Base-by-base conservation (phyloP, 1,139 yeast species). In the Candida frijolesensis region DNA sequence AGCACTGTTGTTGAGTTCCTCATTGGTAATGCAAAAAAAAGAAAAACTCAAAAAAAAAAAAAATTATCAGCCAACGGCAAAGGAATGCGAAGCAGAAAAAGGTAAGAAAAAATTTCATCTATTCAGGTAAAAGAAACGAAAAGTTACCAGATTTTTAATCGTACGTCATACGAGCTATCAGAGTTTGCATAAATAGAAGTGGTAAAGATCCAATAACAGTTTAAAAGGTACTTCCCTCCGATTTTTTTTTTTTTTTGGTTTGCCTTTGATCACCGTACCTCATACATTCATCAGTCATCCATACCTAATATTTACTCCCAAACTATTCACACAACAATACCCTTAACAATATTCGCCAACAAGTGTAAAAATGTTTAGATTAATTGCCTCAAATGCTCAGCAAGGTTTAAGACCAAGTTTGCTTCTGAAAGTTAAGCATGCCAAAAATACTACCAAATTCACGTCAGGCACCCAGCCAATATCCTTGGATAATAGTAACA, bases 321-420 rank as follows among this genome's bases (percentile, higher is more conserved):
- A 35, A 19, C 42, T 38, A 38, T 38, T 38, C 42, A 38, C 30
- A 38, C 30, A 6, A 38, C 27, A 15, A 16, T 10, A 8, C 22
- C 2, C 25, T 9, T 10, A 25, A 25, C 16, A 18, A 7, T 18
- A 15, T 34, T 14, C 16, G 18, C 16, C 12, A 16, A 35, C 14
- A 37, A 9, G 8, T 11, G 11, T 9, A 15, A 43, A 18, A 18
- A 75, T 76, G 79, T 74, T 76, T 55, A 68, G 80, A 58, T 66
- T 75, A 53, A 67, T 75, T 30, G 63, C 74, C 14, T 60, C 70
- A 12, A 72, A 71, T 55, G 68, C 78, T 25, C 72, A 64, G 50
- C 72, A 65, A 54, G 67, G 72, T 47, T 60, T 76, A 41, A 67
- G 76, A 52, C 79, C 80, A 10, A 72, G 64, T 39, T 59, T 75